Base-by-base conservation (phyloP, 2,329 filamentous ascomycete species). In the Didymella keratinophila region DNA sequence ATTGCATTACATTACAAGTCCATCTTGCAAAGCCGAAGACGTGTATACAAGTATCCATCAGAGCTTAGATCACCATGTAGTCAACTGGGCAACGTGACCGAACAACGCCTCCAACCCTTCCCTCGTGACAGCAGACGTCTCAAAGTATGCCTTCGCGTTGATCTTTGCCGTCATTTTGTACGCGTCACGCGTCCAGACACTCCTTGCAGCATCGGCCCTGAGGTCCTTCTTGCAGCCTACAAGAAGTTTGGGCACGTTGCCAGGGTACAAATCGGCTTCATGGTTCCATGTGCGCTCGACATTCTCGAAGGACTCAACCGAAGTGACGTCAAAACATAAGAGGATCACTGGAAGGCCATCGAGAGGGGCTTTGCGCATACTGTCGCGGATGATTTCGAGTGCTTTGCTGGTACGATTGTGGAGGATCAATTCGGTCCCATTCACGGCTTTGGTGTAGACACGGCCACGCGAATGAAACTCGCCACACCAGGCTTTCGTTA, bases 191-290 rank as follows among this genome's bases (percentile, higher is more conserved):
- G 39, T 45, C 55, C 49, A 58, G 7, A 58, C 49, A 4, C 44
- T 53, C 16, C 10, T 49, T 28, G 5, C 37, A 39, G 9, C 44
- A 30, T 32, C 49, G 27, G 3, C 37, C 23, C 32, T 49, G 5
- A 60, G 49, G 21, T 65, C 57, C 7, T 58, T 65, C 32, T 63
- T 66, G 48, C 64, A 64, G 20, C 65, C 63, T 12, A 65, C 61
- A 7, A 67, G 63, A 36, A 67, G 51, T 20, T 58, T 64, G 4
- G 61, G 59, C 3, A 67, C 48, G 14, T 60, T 46, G 1, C 46
- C 39, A 4, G 65, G 43, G 25, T 56, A 56, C 12, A 41, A 14
- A n/a, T 61, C 48, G 9, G 61, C 61, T 52, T 66, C 59, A 9
- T 37, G 25, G 12, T 46, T 64, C 59, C 63, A 67, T 61, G 56